Conservation (phyloP, 352 stramenopile species). For the Phytopythium helicoides region DNA sequence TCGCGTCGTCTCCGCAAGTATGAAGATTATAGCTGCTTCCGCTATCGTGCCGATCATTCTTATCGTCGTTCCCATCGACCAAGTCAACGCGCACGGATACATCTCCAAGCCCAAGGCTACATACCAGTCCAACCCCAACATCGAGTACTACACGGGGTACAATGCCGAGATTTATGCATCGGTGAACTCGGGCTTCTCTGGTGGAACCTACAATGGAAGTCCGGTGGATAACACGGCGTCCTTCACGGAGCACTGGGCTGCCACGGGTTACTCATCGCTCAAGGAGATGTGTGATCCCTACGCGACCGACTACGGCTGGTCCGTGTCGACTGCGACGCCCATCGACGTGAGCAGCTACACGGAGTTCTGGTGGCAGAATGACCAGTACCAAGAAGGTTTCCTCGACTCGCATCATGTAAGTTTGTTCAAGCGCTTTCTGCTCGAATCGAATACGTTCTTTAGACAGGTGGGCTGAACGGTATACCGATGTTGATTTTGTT, state of each 20-base stretch:
- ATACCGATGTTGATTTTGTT: too few species aligned
- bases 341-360: slow-evolving; percentile 29
- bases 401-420: slow-evolving; percentile 37
- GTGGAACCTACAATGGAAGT: slow-evolving; percentile 27
- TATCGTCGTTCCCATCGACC: slow-evolving; percentile 6
- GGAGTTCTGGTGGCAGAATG: slow-evolving; percentile 37
- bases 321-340: slow-evolving; percentile 15
- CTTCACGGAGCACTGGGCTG: slow-evolving; percentile 25
- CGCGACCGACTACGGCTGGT: slow-evolving; percentile 26
- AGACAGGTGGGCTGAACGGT: too few species aligned
- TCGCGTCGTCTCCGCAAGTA: background rate
- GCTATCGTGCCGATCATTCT: slow-evolving; percentile 7
- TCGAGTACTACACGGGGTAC: slow-evolving; percentile 21
- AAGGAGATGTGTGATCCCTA: slow-evolving; percentile 33
- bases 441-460: too few species aligned
- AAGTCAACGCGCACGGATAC: slow-evolving; percentile 20
- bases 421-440: too few species aligned
- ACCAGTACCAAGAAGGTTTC: slow-evolving; percentile 39
- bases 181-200: slow-evolving; percentile 29
- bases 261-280: slow-evolving; percentile 29
- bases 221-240: slow-evolving; percentile 27
- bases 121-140: slow-evolving; percentile 12
- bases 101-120: slow-evolving; percentile 22
- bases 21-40: slow-evolving; percentile 11
- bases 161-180: slow-evolving; percentile 18